Evolutionary conservation across 2,329 filamentous ascomycete species (phyloP), one percentile per base, ranked within the genome.

Genomic region (Endoconidiophora polonica): DNA sequence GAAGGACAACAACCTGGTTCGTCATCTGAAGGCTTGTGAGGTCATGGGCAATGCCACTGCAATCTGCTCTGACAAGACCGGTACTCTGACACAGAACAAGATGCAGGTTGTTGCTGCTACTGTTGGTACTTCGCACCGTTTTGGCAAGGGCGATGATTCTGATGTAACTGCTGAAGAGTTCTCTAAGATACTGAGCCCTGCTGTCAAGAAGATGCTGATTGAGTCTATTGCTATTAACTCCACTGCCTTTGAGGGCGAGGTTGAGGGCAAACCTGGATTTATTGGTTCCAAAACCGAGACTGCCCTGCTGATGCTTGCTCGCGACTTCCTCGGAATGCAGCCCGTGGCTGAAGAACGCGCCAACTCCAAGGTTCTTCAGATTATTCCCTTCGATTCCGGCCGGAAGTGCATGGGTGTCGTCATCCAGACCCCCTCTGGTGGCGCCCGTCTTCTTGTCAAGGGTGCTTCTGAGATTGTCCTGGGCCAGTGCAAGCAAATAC

Each of bases 281-380:
- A 79, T 86, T 56, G 83, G 83, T 43, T 85, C 81, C 58, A 86
- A 86, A 68, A 86, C 83, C 0, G 83, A 86, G 60, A 82, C 81
- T 3, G 81, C 83, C 2, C 65, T 86, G 51, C 70, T 87, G n/a
- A 74, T 77, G 23, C 75, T 85, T 57, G 81, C 80, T 12, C 73
- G 72, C 45, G 74, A 79, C 46, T 69, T 81, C 58, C 68, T 86
- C 4, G 79, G 71, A 14, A 80, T 86, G 75, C 74, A 77, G 2
- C 70, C 74, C 3, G 70, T 86, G 14, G 69, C 68, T 42, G 73
- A 81, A 57, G 73, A 82, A 58, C 77, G 82, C 4, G 74, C 77
- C 52, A 76, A 74, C 52, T 68, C 67, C 24, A 69, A 66, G 47
- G 70, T 76, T 18, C 64, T 80, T 38, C 82, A 86, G 58, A 66